Evolutionary conservation across 371 early-diverging fungal genomes (phyloP), one percentile per base, ranked within the genome.

Genomic region (Nematocida minor): DNA sequence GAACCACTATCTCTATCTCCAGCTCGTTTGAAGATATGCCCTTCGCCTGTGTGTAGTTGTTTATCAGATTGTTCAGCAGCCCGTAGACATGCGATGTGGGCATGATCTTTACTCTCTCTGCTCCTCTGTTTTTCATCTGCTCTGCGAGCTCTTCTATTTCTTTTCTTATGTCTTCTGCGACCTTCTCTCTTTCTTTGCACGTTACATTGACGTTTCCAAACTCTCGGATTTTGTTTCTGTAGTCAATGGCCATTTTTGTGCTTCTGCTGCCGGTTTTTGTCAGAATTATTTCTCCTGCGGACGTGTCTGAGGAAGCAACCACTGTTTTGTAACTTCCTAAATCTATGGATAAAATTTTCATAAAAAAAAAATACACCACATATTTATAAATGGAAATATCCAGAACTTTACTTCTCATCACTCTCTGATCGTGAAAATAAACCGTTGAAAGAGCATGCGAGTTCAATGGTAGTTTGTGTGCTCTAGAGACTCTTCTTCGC

Each of bases 341-440:
- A 34, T 74, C 77, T 38, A 74, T 74, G 11, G 64, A 48, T 29
- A 74, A 49, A 20, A 74, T 60, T 40, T 74, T 74, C 77, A 74
- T 74, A 41, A 62, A 74, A 74, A 57, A 57, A 74, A 62, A 62
- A 62, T 55, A 42, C 53, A 6, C 1, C 16, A 16, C 16, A 7
- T 51, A 25, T 51, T 31, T 32, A 68, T 55, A 29, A 36, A 38
- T 14, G 42, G 62, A 62, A 62, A 62, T 22, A 41, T 62, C 62
- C 62, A 44, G 42, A 62, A 62, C 7, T 41, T 14, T 41, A 25
- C 22, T 7, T 7, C 20, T 7, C 9, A 14, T 14, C 7, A 22
- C 16, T 7, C 9, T 25, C 22, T 7, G 22, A 44, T n/a, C 9
- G 11, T n/a, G n/a, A n/a, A n/a, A n/a, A n/a, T n/a, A n/a, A n/a